phyloP scores from a whole-genome alignment of 306 rosid genomes.

The Cucurbita ficifolia region DNA sequence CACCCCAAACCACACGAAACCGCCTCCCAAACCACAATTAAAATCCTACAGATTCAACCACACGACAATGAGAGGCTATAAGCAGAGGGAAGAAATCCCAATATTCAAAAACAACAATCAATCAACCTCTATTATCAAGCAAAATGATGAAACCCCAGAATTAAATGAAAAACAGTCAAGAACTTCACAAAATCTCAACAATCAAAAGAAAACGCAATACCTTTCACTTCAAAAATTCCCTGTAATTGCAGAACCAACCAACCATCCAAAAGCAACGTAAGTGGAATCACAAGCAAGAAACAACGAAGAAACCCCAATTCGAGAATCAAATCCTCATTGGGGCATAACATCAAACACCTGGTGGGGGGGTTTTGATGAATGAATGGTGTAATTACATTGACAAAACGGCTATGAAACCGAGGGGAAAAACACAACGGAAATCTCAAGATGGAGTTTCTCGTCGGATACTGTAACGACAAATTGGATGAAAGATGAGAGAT shows the following conservation, averaged over 20 bases:
- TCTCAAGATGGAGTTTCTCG: background rate
- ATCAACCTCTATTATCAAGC: background rate
- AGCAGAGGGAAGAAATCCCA: background rate
- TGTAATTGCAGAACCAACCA: background rate
- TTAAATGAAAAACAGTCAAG: background rate
- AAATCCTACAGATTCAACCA: background rate
- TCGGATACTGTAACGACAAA: background rate
- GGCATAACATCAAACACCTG: background rate
- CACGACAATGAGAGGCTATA: background rate
- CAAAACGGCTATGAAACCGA: constrained; percentile 1
- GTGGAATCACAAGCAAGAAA: background rate
- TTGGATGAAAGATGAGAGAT: background rate
- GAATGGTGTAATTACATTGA: background rate
- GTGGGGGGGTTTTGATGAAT: background rate
- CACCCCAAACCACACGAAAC: background rate
- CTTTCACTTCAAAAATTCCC: background rate
- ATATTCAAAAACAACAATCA: background rate
- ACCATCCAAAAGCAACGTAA: background rate
- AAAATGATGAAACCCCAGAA: background rate
- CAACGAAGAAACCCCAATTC: background rate
- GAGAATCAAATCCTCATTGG: background rate
- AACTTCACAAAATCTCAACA: background rate
- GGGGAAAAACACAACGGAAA: background rate
- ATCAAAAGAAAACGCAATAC: background rate
- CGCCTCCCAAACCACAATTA: background rate